phyloP scores from a whole-genome alignment of 2,329 filamentous ascomycete species.

The Calcarisporium arbuscula region DNA sequence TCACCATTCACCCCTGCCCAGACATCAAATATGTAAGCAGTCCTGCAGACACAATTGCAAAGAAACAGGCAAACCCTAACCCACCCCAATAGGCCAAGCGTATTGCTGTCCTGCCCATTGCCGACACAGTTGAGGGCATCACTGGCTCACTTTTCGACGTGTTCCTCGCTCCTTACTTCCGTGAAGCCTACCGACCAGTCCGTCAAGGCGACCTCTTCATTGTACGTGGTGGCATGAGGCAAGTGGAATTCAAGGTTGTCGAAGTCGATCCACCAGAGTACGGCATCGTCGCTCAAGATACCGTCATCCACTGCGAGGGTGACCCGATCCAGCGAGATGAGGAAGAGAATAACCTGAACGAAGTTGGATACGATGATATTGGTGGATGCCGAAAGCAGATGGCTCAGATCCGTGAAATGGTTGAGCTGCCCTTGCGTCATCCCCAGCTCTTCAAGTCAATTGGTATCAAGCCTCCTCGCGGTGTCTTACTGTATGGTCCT shows the following conservation, averaged over 20 bases:
- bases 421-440: constrained; percentile 92
- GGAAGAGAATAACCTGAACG: constrained; percentile 98
- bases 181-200: constrained; percentile 95
- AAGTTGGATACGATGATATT: constrained; percentile 98
- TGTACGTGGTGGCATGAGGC: constrained; percentile 94
- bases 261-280: constrained; percentile 98
- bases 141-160: constrained; percentile 98
- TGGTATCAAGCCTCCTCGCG: constrained; percentile 97
- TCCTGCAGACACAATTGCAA: background rate
- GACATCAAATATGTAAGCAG: constrained; percentile 99
- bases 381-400: constrained; percentile 99
- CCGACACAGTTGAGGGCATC: constrained; percentile 95
- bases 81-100: constrained; percentile 74
- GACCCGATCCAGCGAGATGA: constrained; percentile 85
- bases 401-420: constrained; percentile 98
- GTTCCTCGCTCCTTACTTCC: constrained; percentile 98
- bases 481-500: constrained; percentile 93
- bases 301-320: constrained; percentile 97
- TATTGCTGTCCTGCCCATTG: constrained; percentile 95
- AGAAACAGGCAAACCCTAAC: constrained; percentile 8
- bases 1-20: constrained; percentile 94
- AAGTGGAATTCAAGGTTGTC: constrained; percentile 99
- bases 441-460: constrained; percentile 99
- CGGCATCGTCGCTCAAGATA: constrained; percentile 97
- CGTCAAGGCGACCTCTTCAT: constrained; percentile 97